Percentiles rank a stretch among this genome's conserved stretches.
phyloP scores from a whole-genome alignment of 768 basidiomycete species.

The Serpula lacrymans region DNA sequence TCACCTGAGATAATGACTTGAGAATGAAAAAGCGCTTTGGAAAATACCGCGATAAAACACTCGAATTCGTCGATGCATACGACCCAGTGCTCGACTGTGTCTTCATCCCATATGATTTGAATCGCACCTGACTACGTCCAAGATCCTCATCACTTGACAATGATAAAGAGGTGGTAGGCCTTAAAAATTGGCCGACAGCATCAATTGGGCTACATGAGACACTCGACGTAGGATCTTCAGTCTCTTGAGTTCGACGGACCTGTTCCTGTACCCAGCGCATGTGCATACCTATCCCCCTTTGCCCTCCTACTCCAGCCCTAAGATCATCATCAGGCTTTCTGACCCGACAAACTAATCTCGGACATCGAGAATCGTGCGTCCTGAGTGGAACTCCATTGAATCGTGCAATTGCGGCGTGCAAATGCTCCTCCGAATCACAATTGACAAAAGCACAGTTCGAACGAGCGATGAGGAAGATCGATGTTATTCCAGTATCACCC shows the following conservation, averaged over 20 bases:
- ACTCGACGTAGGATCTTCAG: slow-evolving; percentile 10
- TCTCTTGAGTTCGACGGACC: slow-evolving; percentile 34
- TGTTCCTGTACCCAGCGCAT: slow-evolving; percentile 73
- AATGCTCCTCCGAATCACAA: slow-evolving; percentile 59
- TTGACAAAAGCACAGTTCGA: slow-evolving; percentile 95
- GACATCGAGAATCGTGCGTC: slow-evolving; percentile 67
- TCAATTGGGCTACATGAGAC: slow-evolving; percentile 7
- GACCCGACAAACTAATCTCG: slow-evolving; percentile 78
- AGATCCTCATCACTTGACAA: slow-evolving; percentile 38
- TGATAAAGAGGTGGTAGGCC: slow-evolving; percentile 33
- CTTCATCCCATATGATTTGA: slow-evolving; percentile 8
- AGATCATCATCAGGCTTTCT: slow-evolving; percentile 81
- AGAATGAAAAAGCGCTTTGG: slow-evolving; percentile 91
- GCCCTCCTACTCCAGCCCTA: slow-evolving; percentile 87
- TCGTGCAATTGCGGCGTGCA: slow-evolving; percentile 62
- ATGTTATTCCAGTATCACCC: slow-evolving; percentile 56
- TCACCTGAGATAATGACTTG: slow-evolving; percentile 79
- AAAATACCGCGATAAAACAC: slow-evolving; percentile 71
- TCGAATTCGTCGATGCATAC: slow-evolving; percentile 80
- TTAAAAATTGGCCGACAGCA: slow-evolving; percentile 9
- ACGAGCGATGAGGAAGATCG: slow-evolving; percentile 92
- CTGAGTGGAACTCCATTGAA: slow-evolving; percentile 76
- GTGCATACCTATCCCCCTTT: slow-evolving; percentile 85
- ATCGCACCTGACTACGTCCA: background rate
- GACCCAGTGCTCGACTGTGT: slow-evolving; percentile 59